Evolutionary conservation across 2,329 filamentous ascomycete species (phyloP).

Genomic region (Trichoderma asperellum): DNA sequence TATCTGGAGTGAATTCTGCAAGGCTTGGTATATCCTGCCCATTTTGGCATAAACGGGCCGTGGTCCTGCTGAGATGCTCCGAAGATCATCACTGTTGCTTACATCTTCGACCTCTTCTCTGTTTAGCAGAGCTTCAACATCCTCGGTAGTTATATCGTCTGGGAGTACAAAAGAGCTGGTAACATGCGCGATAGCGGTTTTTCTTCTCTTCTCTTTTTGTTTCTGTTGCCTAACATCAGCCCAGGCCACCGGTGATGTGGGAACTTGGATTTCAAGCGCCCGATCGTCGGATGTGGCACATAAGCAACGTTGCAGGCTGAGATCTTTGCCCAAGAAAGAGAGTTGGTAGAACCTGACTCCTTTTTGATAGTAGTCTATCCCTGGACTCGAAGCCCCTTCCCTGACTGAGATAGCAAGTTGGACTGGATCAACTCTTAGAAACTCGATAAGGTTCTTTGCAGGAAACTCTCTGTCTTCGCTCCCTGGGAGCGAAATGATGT

Average conservation of each 20-base stretch:
- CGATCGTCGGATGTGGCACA: constrained; percentile 37
- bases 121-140: constrained; percentile 33
- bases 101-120: not conserved
- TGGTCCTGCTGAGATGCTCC: not conserved
- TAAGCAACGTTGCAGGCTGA: constrained; percentile 49
- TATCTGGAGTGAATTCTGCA: constrained; percentile 33
- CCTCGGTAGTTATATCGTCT: constrained; percentile 40
- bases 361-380: constrained; percentile 40
- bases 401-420: constrained; percentile 31
- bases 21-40: constrained; percentile 32
- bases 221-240: constrained; percentile 35
- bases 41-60: constrained; percentile 36
- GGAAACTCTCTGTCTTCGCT: constrained; percentile 18
- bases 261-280: constrained; percentile 36
- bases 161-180: constrained; percentile 44
- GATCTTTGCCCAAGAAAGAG: constrained; percentile 47
- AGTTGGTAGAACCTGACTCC: constrained; percentile 53
- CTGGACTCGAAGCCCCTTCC: constrained; percentile 32
- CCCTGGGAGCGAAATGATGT: constrained; percentile 39
- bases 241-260: constrained; percentile 37
- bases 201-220: constrained; percentile 39
- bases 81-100: not conserved
- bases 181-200: constrained; percentile 38
- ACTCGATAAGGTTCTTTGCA: constrained; percentile 32
- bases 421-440: constrained; percentile 38